phyloP scores from a whole-genome alignment of 2,329 filamentous ascomycete species.

The Fusarium tanahbumbuense region DNA sequence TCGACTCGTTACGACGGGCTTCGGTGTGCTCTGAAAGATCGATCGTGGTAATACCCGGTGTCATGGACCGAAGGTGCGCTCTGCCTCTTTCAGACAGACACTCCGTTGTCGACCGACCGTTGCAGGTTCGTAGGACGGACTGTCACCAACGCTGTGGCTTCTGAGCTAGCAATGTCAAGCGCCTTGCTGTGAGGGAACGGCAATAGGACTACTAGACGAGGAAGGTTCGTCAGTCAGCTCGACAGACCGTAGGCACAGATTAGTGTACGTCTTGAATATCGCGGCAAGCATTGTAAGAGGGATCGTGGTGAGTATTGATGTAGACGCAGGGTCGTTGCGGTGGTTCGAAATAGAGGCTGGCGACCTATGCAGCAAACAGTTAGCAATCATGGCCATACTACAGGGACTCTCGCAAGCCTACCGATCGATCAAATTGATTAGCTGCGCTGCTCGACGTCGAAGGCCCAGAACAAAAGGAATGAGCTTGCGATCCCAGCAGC shows the following conservation, averaged over 20 bases:
- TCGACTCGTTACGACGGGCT: conserved; percentile 5
- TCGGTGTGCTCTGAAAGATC: conserved; percentile 5
- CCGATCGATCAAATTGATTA: neutral
- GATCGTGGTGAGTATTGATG: neutral
- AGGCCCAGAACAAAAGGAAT: neutral
- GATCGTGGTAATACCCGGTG: neutral
- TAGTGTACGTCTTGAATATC: neutral
- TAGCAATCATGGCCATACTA: neutral
- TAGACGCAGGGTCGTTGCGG: too few relatives aligned
- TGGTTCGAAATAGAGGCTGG: neutral
- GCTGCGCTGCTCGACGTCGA: neutral
- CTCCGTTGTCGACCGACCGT: neutral
- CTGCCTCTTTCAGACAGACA: neutral
- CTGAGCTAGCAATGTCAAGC: neutral
- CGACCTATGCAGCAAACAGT: neutral
- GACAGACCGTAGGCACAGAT: neutral
- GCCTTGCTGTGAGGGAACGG: conserved; percentile 6
- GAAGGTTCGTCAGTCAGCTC: neutral
- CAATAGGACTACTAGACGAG: neutral
- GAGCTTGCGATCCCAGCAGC: neutral
- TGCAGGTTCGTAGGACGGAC: neutral
- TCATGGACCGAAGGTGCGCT: neutral
- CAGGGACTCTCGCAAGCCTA: neutral
- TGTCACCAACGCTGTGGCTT: conserved; percentile 11
- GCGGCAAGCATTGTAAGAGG: neutral